phyloP scores from a whole-genome alignment of 176 grass and related monocot species.

The Rhynchospora pubera region DNA sequence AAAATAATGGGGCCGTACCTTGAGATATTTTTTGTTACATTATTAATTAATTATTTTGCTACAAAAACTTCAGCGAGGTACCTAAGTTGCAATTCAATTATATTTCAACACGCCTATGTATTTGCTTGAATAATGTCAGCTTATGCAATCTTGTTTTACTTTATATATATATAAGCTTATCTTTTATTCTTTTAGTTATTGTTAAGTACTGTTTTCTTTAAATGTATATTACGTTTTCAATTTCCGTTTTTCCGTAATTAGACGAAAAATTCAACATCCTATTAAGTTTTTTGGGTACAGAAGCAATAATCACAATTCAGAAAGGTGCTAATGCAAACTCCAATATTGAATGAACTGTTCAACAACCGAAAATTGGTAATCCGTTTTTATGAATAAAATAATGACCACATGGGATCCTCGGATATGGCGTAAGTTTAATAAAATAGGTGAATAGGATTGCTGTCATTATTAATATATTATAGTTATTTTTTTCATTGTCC shows the following conservation, averaged over 20 bases:
- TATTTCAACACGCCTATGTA: background rate
- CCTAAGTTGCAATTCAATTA: background rate
- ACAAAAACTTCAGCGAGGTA: background rate
- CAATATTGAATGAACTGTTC: background rate
- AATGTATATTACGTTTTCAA: background rate
- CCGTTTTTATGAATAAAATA: background rate
- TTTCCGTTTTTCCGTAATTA: background rate
- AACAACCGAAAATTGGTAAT: background rate
- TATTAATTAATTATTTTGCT: background rate
- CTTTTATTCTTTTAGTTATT: background rate
- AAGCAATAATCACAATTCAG: background rate
- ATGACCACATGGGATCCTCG: background rate
- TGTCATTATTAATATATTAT: background rate
- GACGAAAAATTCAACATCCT: background rate
- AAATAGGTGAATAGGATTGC: background rate
- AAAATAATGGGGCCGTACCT: background rate
- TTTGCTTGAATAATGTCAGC: no score
- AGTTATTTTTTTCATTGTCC: background rate
- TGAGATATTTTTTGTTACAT: background rate
- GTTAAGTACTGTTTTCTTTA: background rate
- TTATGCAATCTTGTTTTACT: no score
- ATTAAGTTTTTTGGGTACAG: background rate
- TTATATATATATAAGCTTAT: no score
- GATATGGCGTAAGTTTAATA: background rate
- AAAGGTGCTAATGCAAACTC: background rate